Conservation (phyloP, 768 basidiomycete species). For the Suillus weaverae region DNA sequence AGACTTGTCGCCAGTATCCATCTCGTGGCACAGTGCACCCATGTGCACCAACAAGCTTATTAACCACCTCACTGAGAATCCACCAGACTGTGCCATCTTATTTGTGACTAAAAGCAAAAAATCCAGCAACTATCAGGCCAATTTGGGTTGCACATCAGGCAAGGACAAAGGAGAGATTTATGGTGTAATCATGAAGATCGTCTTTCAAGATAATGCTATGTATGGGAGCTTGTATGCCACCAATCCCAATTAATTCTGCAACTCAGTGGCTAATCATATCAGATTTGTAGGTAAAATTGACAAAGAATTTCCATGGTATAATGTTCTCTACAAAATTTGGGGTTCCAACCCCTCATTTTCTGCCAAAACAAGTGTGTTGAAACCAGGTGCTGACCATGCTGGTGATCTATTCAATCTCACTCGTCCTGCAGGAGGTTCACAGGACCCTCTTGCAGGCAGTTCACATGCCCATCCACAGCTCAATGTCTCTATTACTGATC, state of each 20-base stretch:
- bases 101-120: neutral
- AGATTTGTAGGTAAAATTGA: neutral
- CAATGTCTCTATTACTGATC: neutral
- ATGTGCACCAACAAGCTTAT: neutral
- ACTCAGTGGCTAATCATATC: neutral
- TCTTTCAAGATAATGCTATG: neutral
- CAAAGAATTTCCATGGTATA: neutral
- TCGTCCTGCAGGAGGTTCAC: neutral
- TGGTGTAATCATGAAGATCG: neutral
- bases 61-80: neutral
- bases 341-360: neutral
- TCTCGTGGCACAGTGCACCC: neutral
- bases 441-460: neutral
- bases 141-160: neutral
- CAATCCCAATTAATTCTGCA: neutral
- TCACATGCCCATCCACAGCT: neutral
- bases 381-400: neutral
- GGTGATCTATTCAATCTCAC: neutral
- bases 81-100: neutral
- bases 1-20: neutral
- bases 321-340: neutral
- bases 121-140: neutral
- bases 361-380: neutral
- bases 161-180: neutral
- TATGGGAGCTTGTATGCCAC: neutral